Evolutionary conservation across 768 basidiomycete genomes (phyloP).

Genomic region (Tricholoma furcatifolium): DNA sequence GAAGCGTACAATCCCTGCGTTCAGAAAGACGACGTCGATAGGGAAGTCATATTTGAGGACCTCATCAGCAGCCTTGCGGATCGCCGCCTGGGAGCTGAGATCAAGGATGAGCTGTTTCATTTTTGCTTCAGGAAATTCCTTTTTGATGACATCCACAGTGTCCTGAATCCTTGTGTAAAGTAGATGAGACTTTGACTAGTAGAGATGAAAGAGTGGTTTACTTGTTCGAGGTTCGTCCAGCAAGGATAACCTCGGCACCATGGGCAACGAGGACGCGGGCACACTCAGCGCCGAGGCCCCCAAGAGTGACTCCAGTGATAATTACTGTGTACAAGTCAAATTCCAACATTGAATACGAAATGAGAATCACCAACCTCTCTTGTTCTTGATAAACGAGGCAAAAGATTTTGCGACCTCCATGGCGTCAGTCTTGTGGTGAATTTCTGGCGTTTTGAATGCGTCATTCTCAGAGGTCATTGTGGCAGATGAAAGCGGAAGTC

Average conservation of each 20-base stretch:
- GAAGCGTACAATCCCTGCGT: conserved; percentile 16
- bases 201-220: neutral
- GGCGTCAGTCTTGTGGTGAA: neutral
- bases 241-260: conserved; percentile 9
- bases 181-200: neutral
- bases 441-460: too few species aligned
- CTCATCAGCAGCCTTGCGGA: conserved; percentile 17
- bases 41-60: conserved; percentile 16
- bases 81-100: conserved; percentile 13
- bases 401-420: conserved; percentile 5
- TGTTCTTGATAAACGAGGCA: conserved; percentile 7
- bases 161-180: conserved; percentile 7
- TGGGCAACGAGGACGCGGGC: conserved; percentile 5
- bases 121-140: conserved; percentile 8
- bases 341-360: neutral
- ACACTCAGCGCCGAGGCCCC: conserved; percentile 8
- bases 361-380: conserved; percentile 4
- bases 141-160: conserved; percentile 5
- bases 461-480: too few species aligned
- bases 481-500: too few species aligned
- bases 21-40: conserved; percentile 19
- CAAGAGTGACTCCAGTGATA: conserved; percentile 7
- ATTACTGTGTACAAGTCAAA: neutral
- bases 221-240: conserved; percentile 6
- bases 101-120: conserved; percentile 11